Percentiles rank a stretch among this genome's conserved stretches.
phyloP scores from a whole-genome alignment of 495 filamentous ascomycete genomes.

The Aspergillus egyptiacus region DNA sequence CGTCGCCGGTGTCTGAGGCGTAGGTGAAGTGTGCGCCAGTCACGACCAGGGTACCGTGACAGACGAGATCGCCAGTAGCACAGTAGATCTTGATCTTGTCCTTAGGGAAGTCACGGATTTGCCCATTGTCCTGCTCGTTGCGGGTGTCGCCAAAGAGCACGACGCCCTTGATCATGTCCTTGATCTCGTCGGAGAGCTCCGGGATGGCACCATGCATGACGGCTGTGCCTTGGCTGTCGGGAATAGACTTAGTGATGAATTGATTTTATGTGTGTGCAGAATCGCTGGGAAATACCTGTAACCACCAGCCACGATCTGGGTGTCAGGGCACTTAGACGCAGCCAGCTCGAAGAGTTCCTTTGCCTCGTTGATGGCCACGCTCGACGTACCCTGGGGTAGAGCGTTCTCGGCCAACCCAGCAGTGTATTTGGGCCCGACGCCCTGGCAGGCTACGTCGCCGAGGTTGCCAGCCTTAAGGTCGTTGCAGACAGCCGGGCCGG shows the following conservation, averaged over 20 bases:
- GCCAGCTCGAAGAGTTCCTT: constrained; percentile 31
- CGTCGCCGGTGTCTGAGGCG: constrained; percentile 18
- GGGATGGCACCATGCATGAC: constrained; percentile 46
- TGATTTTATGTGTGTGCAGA: background rate
- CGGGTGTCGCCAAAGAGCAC: constrained; percentile 53
- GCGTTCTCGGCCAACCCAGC: constrained; percentile 20
- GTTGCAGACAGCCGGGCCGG: constrained; percentile 35
- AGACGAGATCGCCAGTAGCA: constrained; percentile 45
- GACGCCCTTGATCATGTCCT: constrained; percentile 43
- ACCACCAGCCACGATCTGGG: constrained; percentile 49
- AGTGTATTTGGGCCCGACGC: constrained; percentile 30
- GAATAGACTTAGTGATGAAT: background rate
- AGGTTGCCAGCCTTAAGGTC: constrained; percentile 19
- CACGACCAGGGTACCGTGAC: constrained; percentile 44
- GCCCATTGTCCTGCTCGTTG: constrained; percentile 43
- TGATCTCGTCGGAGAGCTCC: constrained; percentile 28
- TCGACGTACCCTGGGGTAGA: constrained; percentile 24
- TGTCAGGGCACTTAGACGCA: constrained; percentile 43
- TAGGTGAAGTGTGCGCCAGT: constrained; percentile 43
- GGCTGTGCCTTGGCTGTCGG: constrained; percentile 49
- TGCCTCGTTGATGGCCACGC: constrained; percentile 34
- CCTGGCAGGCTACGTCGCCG: constrained; percentile 27
- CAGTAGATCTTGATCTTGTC: constrained; percentile 45
- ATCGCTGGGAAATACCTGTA: constrained; percentile 30
- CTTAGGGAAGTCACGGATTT: constrained; percentile 42